Conservation (phyloP, 495 filamentous ascomycete genomes). For the Xylaria acuta region DNA sequence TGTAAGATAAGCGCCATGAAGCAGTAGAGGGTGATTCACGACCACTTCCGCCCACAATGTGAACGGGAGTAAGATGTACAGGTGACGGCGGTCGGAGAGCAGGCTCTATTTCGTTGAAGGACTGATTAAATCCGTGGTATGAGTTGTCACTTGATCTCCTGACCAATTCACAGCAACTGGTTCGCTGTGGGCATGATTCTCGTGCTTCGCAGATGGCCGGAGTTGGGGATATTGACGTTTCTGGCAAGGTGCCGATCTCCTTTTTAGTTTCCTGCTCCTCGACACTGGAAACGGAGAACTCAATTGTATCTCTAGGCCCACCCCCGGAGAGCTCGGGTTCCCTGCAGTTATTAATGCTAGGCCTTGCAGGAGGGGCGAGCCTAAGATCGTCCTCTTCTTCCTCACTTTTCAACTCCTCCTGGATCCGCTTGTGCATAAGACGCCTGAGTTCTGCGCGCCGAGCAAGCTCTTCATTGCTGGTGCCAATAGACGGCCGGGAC, state of each 20-base stretch:
- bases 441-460: conserved; percentile 58
- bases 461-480: conserved; percentile 55
- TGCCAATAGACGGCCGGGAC: conserved; percentile 49
- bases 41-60: conserved; percentile 31
- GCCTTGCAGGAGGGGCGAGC: conserved; percentile 9
- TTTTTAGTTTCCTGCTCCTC: conserved; percentile 28
- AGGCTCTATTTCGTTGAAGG: conserved; percentile 31
- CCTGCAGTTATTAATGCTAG: conserved; percentile 27
- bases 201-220: conserved; percentile 14
- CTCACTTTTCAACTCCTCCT: conserved; percentile 56
- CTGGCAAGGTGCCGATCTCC: conserved; percentile 1
- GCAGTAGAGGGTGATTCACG: conserved; percentile 43
- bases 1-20: conserved; percentile 50
- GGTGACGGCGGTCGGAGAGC: conserved; percentile 39
- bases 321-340: conserved; percentile 39
- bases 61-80: conserved; percentile 40
- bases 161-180: conserved; percentile 34
- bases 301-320: conserved; percentile 49
- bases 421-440: conserved; percentile 57
- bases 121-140: conserved; percentile 20
- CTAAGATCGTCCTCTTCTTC: conserved; percentile 34
- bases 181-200: conserved; percentile 29
- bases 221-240: conserved; percentile 7
- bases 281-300: conserved; percentile 42
- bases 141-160: conserved; percentile 22